A percentile compares a stretch with the other conserved stretches of the same genome.
Conservation (phyloP, 2,329 filamentous ascomycete genomes). For the Paramyrothecium sp. region DNA sequence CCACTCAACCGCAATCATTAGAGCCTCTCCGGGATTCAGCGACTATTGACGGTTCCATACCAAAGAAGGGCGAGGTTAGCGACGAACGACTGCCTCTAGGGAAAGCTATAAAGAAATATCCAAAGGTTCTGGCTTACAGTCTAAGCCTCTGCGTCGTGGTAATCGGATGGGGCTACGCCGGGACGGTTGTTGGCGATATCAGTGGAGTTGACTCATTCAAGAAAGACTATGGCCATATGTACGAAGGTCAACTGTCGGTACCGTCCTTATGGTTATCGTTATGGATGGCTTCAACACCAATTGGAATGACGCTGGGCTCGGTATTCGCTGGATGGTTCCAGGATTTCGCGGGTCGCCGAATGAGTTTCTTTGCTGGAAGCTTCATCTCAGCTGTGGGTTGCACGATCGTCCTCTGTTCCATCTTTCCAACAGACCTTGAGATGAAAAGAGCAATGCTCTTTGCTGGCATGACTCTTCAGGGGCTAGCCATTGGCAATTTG, state of each 20-base stretch:
- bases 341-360: conserved; percentile 21
- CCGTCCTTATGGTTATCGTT: conserved; percentile 24
- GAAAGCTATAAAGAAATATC: conserved; percentile 21
- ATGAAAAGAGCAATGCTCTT: conserved; percentile 21
- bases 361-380: conserved; percentile 19
- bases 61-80: not conserved
- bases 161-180: conserved; percentile 27
- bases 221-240: conserved; percentile 21
- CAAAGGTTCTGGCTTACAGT: conserved; percentile 22
- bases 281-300: conserved; percentile 20
- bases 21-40: not conserved
- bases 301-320: conserved; percentile 20
- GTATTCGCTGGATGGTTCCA: conserved; percentile 24
- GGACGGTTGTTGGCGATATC: conserved; percentile 23
- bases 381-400: conserved; percentile 20
- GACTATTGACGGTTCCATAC: not conserved
- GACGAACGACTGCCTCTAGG: conserved; percentile 19
- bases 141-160: conserved; percentile 22
- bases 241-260: conserved; percentile 19
- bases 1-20: not conserved
- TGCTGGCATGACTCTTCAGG: conserved; percentile 21
- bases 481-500: conserved; percentile 21
- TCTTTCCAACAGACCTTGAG: conserved; percentile 5
- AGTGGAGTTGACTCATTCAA: conserved; percentile 24
- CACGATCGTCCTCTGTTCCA: conserved; percentile 24